Base-by-base conservation (phyloP, 805 yeast genomes). In the Zygotorulaspora florentina region DNA sequence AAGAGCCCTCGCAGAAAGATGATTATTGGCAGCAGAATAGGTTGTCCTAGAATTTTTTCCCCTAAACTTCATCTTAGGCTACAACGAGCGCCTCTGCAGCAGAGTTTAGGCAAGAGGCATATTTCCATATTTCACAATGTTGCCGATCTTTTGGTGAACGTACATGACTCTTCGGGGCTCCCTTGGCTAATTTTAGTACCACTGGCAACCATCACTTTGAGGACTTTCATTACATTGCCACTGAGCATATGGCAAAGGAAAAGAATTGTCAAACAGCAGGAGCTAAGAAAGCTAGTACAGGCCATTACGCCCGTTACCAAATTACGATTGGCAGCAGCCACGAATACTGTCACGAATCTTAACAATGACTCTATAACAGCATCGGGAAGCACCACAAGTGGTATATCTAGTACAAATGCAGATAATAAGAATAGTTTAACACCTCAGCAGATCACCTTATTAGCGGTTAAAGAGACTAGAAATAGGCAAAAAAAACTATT, bases 171-270 rank as follows among this genome's bases (percentile, higher is more conserved):
- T n/a, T 61, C 81, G 0, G 85, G 85, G 0, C 56, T 90, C 2
- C 88, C 95, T 3, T 90, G 97, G 96, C 80, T 87, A 73, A 77
- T 78, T 0, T 67, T 88, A 31, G 83, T 90, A 8, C 97, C 97
- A 0, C 28, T 80, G 4, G 67, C 85, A 0, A 87, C 96, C 0
- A 61, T 89, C 18, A 67, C 79, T 0, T 62, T 90, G 16, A 73
- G 97, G 53, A 60, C 85, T 0, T 51, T 72, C 1, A 70, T 85
- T 62, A 90, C 96, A 0, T 60, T 88, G 7, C 97, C 97, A 3
- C 65, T 90, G 16, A 87, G 95, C 0, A 71, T 89, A 2, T 54
- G 76, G 51, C 95, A 88, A 59, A 69, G 98, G 44, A 71, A 70
- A 43, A 67, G 95, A 33, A 66, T 83, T 8, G 83, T 79, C 46